Percentiles rank a stretch among this genome's conserved stretches.
Evolutionary conservation across 331 rosid species (phyloP).

Genomic region (Malus hybrid): DNA sequence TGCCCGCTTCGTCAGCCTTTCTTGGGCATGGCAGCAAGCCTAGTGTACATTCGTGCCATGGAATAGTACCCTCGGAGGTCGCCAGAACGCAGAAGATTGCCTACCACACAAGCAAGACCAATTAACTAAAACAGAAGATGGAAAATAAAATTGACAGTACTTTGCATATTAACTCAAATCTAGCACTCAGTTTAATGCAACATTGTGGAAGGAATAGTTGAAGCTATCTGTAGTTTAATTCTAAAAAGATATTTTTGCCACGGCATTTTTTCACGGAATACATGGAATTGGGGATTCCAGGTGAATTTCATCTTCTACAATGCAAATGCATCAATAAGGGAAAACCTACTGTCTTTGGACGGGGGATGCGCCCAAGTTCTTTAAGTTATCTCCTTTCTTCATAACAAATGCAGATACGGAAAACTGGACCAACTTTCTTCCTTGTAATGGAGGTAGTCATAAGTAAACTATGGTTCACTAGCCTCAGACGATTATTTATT

Average conservation of each 20-base stretch:
- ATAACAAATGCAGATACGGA: neutral
- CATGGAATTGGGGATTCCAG: neutral
- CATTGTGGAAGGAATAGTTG: neutral
- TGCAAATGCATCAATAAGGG: neutral
- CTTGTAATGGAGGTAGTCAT: neutral
- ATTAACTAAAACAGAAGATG: neutral
- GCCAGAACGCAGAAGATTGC: conserved; percentile 90
- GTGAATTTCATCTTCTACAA: neutral
- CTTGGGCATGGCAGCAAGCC: conserved; percentile 97
- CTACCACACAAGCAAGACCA: conserved; percentile 21
- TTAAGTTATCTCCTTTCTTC: neutral
- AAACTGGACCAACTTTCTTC: neutral
- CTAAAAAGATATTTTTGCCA: neutral
- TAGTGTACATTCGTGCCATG: conserved; percentile 97
- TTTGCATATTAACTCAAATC: neutral
- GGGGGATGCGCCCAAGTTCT: neutral
- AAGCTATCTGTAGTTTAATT: neutral
- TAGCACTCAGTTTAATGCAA: neutral
- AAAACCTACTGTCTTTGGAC: neutral
- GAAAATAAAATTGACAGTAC: neutral
- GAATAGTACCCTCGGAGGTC: conserved; percentile 84
- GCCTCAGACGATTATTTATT: no score
- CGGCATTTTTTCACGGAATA: neutral
- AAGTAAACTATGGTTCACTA: neutral
- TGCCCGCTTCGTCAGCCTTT: conserved; percentile 52